Evolutionary conservation across 2,329 filamentous ascomycete genomes (phyloP).

Genomic region (Aspergillus candidus): DNA sequence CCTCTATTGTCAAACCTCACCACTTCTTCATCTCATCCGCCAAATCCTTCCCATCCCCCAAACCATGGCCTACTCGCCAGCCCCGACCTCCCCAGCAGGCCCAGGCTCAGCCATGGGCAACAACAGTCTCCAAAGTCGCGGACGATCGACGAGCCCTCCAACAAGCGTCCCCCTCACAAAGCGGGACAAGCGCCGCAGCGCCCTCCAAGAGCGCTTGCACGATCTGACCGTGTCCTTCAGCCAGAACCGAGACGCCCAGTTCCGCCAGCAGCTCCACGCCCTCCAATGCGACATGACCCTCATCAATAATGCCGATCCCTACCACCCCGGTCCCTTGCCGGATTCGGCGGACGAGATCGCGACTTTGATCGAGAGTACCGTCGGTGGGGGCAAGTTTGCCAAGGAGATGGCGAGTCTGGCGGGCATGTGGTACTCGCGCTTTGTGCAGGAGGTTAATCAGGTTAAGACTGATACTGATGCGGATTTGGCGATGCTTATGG

Average conservation of each 20-base stretch:
- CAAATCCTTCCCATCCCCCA: constrained; percentile 2
- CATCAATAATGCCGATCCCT: constrained; percentile 78
- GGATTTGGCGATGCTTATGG: constrained; percentile 73
- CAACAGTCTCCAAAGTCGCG: constrained; percentile 18
- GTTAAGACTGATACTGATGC: constrained; percentile 82
- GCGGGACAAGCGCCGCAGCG: constrained; percentile 81
- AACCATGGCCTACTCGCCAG: constrained; percentile 37
- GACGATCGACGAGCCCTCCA: constrained; percentile 28
- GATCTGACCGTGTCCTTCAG: constrained; percentile 72
- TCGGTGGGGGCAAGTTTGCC: constrained; percentile 55
- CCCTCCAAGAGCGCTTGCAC: constrained; percentile 71
- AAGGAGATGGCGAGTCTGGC: constrained; percentile 61
- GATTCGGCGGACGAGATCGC: constrained; percentile 61
- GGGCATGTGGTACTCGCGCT: constrained; percentile 77
- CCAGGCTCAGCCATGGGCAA: constrained; percentile 13
- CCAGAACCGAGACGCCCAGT: constrained; percentile 74
- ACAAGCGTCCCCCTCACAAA: constrained; percentile 57
- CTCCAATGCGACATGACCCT: constrained; percentile 87
- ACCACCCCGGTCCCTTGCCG: constrained; percentile 62
- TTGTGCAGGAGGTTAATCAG: constrained; percentile 80
- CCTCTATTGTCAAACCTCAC: not conserved
- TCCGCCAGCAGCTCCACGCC: constrained; percentile 81
- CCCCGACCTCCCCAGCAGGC: constrained; percentile 28
- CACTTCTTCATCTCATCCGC: not conserved
- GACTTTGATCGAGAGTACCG: constrained; percentile 54